These are phyloP conservation scores for Byssoonygena ceratinophila DNA, from an alignment of 2,329 filamentous ascomycete genomes.

Conservation along the genomic window DNA sequence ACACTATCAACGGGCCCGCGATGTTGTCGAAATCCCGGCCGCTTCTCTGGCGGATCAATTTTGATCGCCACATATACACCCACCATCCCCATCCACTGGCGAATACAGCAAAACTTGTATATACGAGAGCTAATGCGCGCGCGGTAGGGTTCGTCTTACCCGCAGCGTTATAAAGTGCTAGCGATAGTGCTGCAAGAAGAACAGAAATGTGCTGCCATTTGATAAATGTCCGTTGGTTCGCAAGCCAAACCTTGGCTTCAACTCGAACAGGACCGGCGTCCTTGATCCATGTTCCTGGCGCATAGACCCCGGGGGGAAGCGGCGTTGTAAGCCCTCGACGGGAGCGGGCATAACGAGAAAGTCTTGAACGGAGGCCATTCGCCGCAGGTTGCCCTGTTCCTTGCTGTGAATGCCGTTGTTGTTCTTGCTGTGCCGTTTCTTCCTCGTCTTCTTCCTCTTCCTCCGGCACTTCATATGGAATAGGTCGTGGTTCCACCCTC, in stretches of 20 bases:
- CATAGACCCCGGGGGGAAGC: conserved; percentile 76
- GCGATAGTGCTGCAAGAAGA: conserved; percentile 68
- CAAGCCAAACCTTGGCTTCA: conserved; percentile 96
- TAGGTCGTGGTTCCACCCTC: conserved; percentile 7
- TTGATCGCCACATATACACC: conserved; percentile 64
- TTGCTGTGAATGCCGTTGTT: conserved; percentile 15
- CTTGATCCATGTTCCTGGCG: conserved; percentile 84
- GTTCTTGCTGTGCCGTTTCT: conserved; percentile 9
- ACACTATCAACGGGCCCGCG: conserved; percentile 73
- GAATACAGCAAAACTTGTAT: conserved; percentile 71
- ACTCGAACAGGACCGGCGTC: conserved; percentile 84
- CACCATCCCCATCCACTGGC: conserved; percentile 78
- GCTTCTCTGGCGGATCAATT: conserved; percentile 73
- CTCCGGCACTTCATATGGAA: neutral
- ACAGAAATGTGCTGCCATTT: conserved; percentile 97
- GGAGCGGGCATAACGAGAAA: conserved; percentile 61
- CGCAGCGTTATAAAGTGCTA: conserved; percentile 82
- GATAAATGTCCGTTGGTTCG: conserved; percentile 94
- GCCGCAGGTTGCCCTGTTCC: conserved; percentile 18
- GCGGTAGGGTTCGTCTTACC: conserved; percentile 64
- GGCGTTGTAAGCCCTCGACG: conserved; percentile 35
- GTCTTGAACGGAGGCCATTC: conserved; percentile 51
- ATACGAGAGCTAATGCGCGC: conserved; percentile 67
- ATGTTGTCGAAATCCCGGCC: conserved; percentile 89
- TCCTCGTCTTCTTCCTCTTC: conserved; percentile 16